Evolutionary conservation across 495 filamentous ascomycete species (phyloP).

Genomic region (Rusavskia elegans): DNA sequence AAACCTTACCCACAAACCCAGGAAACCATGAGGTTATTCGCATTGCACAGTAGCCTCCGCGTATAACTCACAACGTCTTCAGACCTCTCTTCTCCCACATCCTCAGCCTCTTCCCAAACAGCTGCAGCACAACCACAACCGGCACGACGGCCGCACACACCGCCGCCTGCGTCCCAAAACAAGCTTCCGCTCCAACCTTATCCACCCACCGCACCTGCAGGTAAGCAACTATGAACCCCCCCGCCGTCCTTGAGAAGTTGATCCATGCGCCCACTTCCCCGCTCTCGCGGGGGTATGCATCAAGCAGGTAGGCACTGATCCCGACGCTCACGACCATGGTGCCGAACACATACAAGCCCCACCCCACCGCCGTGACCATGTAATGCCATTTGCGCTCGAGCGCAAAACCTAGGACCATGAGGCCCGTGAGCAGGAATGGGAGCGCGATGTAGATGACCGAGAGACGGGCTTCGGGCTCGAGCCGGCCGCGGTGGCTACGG

Average conservation of each 20-base stretch:
- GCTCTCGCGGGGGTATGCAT: conserved; percentile 20
- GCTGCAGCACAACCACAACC: conserved; percentile 22
- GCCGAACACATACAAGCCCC: conserved; percentile 16
- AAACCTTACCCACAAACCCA: too few relatives aligned
- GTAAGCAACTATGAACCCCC: conserved; percentile 21
- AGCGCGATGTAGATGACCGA: conserved; percentile 14
- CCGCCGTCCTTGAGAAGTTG: conserved; percentile 15
- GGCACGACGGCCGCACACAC: conserved; percentile 23
- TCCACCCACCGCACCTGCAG: conserved; percentile 20
- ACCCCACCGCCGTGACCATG: conserved; percentile 17
- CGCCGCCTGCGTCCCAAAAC: conserved; percentile 19
- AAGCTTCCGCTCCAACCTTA: conserved; percentile 11
- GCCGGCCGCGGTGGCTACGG: conserved; percentile 16
- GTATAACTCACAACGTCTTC: too few relatives aligned
- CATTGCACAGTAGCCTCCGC: too few relatives aligned
- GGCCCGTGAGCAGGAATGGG: conserved; percentile 15
- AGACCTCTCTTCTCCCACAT: conserved; percentile 4
- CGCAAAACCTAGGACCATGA: conserved; percentile 21
- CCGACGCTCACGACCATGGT: conserved; percentile 17
- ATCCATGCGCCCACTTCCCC: conserved; percentile 20
- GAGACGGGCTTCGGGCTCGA: conserved; percentile 20
- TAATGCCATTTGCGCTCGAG: conserved; percentile 17
- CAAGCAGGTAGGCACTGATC: conserved; percentile 22
- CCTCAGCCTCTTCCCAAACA: conserved; percentile 24
- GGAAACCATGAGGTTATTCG: too few relatives aligned